Conservation (phyloP, 805 yeast species). For the Pichia gijzeniarum region DNA sequence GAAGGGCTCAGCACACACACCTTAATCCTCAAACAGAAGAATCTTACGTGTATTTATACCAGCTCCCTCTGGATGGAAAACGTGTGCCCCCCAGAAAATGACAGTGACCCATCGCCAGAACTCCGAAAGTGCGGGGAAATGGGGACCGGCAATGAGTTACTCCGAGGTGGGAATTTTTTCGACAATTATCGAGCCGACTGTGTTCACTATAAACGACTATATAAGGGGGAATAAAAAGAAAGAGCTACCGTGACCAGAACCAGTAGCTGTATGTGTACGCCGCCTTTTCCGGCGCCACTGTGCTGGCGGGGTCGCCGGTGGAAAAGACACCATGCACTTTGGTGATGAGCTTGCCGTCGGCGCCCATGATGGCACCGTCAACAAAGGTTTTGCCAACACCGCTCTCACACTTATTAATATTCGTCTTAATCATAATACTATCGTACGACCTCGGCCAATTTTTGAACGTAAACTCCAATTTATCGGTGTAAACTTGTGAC, state of each 20-base stretch:
- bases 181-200: too few species aligned
- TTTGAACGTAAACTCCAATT: not conserved
- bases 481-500: not conserved
- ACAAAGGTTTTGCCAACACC: not conserved
- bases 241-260: not conserved
- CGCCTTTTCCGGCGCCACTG: not conserved
- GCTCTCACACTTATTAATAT: not conserved
- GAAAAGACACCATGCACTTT: not conserved
- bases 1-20: too few species aligned
- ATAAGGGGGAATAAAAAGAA: too few species aligned
- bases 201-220: too few species aligned
- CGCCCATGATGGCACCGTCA: not conserved
- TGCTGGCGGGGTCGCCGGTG: not conserved
- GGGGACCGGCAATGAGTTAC: too few species aligned
- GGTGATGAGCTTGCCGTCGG: conserved; percentile 2
- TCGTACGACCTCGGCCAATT: not conserved
- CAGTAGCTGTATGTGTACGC: not conserved
- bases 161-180: too few species aligned
- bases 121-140: too few species aligned
- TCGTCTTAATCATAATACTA: not conserved
- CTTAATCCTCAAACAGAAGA: too few species aligned
- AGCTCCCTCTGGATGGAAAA: too few species aligned
- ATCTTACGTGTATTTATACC: too few species aligned
- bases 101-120: too few species aligned
- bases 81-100: too few species aligned